Conservation (phyloP, 352 stramenopile species). For the Salisapilia sapeloensis region DNA sequence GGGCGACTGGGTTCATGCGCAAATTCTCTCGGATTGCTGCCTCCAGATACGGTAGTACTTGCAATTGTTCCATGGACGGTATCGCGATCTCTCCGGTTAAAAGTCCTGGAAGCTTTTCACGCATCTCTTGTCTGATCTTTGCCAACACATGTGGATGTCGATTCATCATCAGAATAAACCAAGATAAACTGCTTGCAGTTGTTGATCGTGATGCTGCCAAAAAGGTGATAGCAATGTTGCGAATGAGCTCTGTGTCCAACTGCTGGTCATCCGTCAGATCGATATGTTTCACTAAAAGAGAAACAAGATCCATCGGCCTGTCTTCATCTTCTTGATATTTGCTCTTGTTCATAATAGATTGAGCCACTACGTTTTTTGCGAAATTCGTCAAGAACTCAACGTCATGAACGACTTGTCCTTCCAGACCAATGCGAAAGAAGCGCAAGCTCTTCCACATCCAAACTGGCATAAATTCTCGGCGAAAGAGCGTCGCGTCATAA, state of each 20-base stretch:
- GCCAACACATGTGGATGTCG: slow-evolving; percentile 21
- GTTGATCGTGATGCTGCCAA: slow-evolving; percentile 57
- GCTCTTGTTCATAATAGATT: too few species aligned
- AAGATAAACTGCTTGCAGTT: slow-evolving; percentile 34
- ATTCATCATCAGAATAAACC: slow-evolving; percentile 65
- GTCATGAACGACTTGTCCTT: too few species aligned
- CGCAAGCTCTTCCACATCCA: slow-evolving; percentile 32
- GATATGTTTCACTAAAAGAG: slow-evolving; percentile 21
- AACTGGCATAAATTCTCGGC: too few species aligned
- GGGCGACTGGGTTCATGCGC: slow-evolving; percentile 36
- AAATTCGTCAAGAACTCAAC: too few species aligned
- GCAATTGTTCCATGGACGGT: slow-evolving; percentile 19
- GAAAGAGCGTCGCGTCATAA: too few species aligned
- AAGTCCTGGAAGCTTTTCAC: slow-evolving; percentile 15
- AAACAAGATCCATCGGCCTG: slow-evolving; percentile 27
- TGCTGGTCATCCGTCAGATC: slow-evolving; percentile 2
- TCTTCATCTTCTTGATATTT: too few species aligned
- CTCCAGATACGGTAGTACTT: slow-evolving; percentile 42
- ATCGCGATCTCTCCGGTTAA: slow-evolving; percentile 4
- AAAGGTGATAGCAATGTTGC: slow-evolving; percentile 58
- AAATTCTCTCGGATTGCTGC: slow-evolving; percentile 46
- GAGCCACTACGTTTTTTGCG: too few species aligned
- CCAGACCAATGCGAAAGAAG: slow-evolving; percentile 11
- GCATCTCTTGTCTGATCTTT: slow-evolving; percentile 33
- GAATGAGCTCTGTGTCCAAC: slow-evolving; percentile 12